Evolutionary conservation across 306 rosid genomes (phyloP), one percentile per base, ranked within the genome.

Genomic region (Begonia masoniana): DNA sequence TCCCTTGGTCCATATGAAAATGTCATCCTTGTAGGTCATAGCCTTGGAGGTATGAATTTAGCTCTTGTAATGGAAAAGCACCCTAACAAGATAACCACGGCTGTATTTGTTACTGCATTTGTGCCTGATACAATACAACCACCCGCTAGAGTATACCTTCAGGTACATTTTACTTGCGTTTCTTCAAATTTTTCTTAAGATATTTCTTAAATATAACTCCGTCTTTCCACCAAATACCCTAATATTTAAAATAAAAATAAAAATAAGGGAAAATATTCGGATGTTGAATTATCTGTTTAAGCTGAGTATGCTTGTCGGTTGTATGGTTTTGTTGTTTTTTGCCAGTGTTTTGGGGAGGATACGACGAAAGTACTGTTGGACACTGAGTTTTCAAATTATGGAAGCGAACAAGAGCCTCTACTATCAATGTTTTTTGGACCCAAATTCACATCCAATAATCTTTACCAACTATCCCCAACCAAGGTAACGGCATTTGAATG

Each of bases 21-120:
- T 65, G 97, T 77, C 0, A 66, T 84, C 41, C 68, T 88, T 2
- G 88, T 84, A 0, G 97, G 95, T 0, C 95, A 88, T 47, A 82
- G 95, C 58, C 65, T 84, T 6, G 95, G 84, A 13, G 97, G 95
- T 12, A 1, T 82, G 4, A 84, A 10, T 61, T 42, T 88, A 57
- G 81, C 88, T 16, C 64, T 88, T 21, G 85, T 85, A 58, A 79
- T 74, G 80, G 97, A 88, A 2, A 59, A 31, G 1, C 77, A 73
- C 55, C 93, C 84, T 0, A 47, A 76, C 2, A 84, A 79, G 62
- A 56, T 84, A 0, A 70, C 73, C 0, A 65, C 51, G 10, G 88
- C 75, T 49, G 86, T 84, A 36, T 88, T 88, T 74, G 11, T 79
- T 21, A 7, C 95, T 0, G 93, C 95, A 36, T 54, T 76, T 53